Base-by-base conservation (phyloP, 1,284 basidiomycete species). In the Tilletia walkeri region DNA sequence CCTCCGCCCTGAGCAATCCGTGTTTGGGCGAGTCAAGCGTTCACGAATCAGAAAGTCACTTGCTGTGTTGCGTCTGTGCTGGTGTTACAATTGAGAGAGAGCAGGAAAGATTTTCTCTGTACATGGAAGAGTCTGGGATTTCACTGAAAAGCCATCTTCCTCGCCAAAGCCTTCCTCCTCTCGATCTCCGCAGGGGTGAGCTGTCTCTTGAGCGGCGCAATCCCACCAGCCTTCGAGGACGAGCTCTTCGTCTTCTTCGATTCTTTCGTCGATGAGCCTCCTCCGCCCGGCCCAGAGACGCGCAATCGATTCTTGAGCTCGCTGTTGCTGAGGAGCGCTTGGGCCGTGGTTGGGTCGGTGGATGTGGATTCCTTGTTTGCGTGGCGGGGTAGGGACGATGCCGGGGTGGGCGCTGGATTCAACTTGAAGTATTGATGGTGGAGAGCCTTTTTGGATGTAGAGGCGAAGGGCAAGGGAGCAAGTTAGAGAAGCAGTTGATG, bases 351-450 rank as follows among this genome's bases (percentile, higher is more conserved):
- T 61, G 56, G 9, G 34, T 63, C 59, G 59, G 30, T 20, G 18
- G 59, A 38, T 41, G 59, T 16, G 30, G 59, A 38, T 6, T 74
- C 74, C 30, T 77, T 75, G 39, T 70, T 75, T 6, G 76, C 73
- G 39, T 82, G 81, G 7, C 77, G 68, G 16, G 82, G 82, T 9
- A 83, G 72, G 49, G 73, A 69, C 45, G 70, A 69, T 50, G 73
- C 73, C 14, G 75, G 75, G 30, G 81, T 83, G 10, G 81, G 78
- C 10, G 75, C 53, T 1, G 80, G 80, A 12, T 70, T 67, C 24
- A 70, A 70, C 14, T 69, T 73, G 66, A 83, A 82, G 73, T 82
- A 83, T 2, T 74, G 49, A 61, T 82, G 81, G 49, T 78, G 76
- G 9, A 83, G 72, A 0, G 77, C 73, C 50, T 70, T 54, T 30